Evolutionary conservation across 768 basidiomycete genomes (phyloP).

Genomic region (Boletus subcaerulescens): DNA sequence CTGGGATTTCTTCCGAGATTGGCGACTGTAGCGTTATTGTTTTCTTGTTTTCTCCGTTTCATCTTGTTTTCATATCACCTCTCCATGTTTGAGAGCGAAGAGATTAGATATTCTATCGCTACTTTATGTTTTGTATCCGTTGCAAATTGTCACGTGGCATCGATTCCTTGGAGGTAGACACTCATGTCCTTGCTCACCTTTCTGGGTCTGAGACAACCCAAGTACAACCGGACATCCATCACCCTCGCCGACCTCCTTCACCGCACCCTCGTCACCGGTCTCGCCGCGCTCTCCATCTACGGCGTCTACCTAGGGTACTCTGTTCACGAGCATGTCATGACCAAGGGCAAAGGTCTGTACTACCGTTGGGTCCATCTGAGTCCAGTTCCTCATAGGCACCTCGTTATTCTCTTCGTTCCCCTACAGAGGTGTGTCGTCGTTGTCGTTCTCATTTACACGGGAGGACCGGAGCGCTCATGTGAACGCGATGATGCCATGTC

Average conservation of each 20-base stretch:
- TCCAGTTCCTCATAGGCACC: neutral
- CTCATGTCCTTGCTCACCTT: conserved; percentile 29
- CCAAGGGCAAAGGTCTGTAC: conserved; percentile 30
- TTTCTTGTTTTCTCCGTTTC: neutral
- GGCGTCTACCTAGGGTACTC: conserved; percentile 33
- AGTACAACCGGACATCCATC: conserved; percentile 20
- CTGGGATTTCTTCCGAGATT: conserved; percentile 69
- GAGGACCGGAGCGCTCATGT: neutral
- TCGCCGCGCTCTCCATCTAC: conserved; percentile 27
- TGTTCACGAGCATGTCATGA: conserved; percentile 30
- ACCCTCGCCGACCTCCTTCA: conserved; percentile 30
- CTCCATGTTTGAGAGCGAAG: neutral
- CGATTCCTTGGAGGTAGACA: neutral
- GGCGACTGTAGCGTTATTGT: conserved; percentile 48
- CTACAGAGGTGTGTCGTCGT: conserved; percentile 20
- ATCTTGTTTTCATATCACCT: conserved; percentile 2
- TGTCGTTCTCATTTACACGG: neutral
- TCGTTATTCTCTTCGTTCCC: neutral
- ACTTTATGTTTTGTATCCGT: conserved; percentile 9
- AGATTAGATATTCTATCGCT: conserved; percentile 15
- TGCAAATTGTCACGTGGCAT: neutral
- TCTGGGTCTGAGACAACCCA: conserved; percentile 24
- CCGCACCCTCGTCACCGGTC: conserved; percentile 30
- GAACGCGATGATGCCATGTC: neutral
- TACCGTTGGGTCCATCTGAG: too few species aligned